Conservation (phyloP, 352 stramenopile genomes). For the Globisporangium nodosum region DNA sequence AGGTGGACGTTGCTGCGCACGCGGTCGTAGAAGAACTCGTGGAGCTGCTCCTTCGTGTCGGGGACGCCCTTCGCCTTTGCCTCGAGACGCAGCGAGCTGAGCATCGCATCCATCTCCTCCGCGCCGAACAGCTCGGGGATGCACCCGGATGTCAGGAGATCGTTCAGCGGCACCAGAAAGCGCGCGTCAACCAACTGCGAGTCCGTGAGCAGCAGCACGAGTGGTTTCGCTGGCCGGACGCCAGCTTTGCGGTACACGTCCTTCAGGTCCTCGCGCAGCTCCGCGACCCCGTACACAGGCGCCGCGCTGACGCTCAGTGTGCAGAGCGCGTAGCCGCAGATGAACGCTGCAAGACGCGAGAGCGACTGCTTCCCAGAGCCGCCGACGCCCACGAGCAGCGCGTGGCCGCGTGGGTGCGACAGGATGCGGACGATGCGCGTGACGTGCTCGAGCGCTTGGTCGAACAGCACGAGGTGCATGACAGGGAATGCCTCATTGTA, state of each 20-base stretch:
- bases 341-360: conserved; percentile 85
- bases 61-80: conserved; percentile 83
- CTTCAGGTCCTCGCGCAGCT: conserved; percentile 89
- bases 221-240: conserved; percentile 75
- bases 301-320: conserved; percentile 55
- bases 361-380: conserved; percentile 89
- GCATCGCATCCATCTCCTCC: conserved; percentile 89
- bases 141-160: conserved; percentile 71
- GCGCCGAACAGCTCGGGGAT: conserved; percentile 80
- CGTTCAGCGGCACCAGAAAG: conserved; percentile 87
- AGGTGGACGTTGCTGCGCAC: conserved; percentile 86
- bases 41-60: conserved; percentile 87
- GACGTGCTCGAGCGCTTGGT: conserved; percentile 88
- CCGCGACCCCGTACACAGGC: conserved; percentile 56
- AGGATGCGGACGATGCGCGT: conserved; percentile 86
- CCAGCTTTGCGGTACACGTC: conserved; percentile 86
- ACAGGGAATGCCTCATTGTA: conserved; percentile 94
- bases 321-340: conserved; percentile 68
- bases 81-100: conserved; percentile 59
- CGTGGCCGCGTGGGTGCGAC: conserved; percentile 65
- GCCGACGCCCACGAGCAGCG: conserved; percentile 81
- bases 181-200: conserved; percentile 74
- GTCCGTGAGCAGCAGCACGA: conserved; percentile 89
- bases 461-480: conserved; percentile 91
- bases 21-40: conserved; percentile 88